Evolutionary conservation across 768 basidiomycete genomes (phyloP).

Genomic region (Leccinum boreale): DNA sequence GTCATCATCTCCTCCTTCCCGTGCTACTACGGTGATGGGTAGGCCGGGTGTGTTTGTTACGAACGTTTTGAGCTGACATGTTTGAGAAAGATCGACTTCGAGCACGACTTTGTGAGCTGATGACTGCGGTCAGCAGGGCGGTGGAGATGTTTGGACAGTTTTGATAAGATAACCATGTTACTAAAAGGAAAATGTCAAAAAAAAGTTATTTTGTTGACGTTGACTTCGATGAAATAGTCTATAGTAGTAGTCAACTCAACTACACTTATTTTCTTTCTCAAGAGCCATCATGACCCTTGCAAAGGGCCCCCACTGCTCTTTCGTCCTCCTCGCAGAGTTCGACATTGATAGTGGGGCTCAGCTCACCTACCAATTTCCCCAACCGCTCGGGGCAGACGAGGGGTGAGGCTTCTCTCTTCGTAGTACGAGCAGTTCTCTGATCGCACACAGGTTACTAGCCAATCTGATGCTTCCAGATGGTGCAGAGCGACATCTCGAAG

Average conservation of each 20-base stretch:
- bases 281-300: conserved; percentile 46
- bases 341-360: conserved; percentile 94
- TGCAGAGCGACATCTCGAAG: conserved; percentile 89
- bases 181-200: conserved; percentile 26
- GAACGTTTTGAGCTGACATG: conserved; percentile 15
- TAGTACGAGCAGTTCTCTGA: not conserved
- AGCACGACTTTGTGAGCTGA: conserved; percentile 22
- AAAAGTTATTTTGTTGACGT: not conserved
- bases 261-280: not conserved
- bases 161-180: conserved; percentile 11
- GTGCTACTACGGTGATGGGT: conserved; percentile 19
- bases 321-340: conserved; percentile 97
- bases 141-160: conserved; percentile 21
- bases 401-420: conserved; percentile 49
- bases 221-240: not conserved
- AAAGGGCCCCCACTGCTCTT: conserved; percentile 79
- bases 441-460: conserved; percentile 67
- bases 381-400: conserved; percentile 91
- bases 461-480: conserved; percentile 99
- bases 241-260: not conserved
- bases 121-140: conserved; percentile 26
- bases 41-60: conserved; percentile 9
- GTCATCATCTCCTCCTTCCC: conserved; percentile 26
- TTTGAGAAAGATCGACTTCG: conserved; percentile 21
- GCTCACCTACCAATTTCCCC: conserved; percentile 93